These are phyloP conservation scores for Trichophyton mentagrophytes DNA, from an alignment of 2,329 filamentous ascomycete genomes.

Conservation along the genomic window DNA sequence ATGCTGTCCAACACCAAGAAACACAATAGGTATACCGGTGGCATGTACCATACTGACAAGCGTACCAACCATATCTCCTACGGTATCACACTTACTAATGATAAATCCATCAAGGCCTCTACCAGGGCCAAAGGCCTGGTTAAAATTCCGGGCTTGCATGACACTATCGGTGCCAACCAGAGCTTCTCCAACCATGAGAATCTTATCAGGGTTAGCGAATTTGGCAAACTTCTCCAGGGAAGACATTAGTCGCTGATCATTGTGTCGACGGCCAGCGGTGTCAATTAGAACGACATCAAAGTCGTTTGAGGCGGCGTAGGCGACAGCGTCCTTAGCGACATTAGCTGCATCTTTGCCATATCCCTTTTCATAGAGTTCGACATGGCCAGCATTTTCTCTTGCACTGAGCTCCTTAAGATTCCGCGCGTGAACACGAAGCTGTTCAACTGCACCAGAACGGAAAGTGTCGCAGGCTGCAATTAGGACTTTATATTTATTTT, in stretches of 20 bases:
- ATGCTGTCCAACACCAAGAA: constrained; percentile 63
- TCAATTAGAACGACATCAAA: constrained; percentile 96
- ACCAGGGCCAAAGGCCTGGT: constrained; percentile 71
- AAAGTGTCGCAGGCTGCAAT: constrained; percentile 95
- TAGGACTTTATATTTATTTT: constrained; percentile 92
- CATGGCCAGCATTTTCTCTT: constrained; percentile 64
- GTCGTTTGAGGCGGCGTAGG: constrained; percentile 56
- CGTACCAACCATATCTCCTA: constrained; percentile 97
- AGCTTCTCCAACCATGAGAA: constrained; percentile 90
- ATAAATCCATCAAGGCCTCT: constrained; percentile 88
- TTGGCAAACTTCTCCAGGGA: constrained; percentile 95
- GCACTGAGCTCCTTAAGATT: constrained; percentile 81
- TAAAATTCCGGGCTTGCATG: constrained; percentile 92
- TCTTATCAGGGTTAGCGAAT: constrained; percentile 91
- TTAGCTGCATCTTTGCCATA: constrained; percentile 96
- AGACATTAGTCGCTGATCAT: constrained; percentile 91
- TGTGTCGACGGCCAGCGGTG: constrained; percentile 87
- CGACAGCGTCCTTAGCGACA: constrained; percentile 88
- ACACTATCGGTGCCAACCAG: constrained; percentile 93
- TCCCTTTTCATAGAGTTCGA: constrained; percentile 91
- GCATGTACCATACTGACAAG: constrained; percentile 95
- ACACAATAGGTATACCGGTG: constrained; percentile 89
- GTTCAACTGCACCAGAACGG: constrained; percentile 91
- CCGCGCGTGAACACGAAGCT: constrained; percentile 85
- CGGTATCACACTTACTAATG: constrained; percentile 96